phyloP scores from a whole-genome alignment of 768 basidiomycete species.

The Daedalea quercina region DNA sequence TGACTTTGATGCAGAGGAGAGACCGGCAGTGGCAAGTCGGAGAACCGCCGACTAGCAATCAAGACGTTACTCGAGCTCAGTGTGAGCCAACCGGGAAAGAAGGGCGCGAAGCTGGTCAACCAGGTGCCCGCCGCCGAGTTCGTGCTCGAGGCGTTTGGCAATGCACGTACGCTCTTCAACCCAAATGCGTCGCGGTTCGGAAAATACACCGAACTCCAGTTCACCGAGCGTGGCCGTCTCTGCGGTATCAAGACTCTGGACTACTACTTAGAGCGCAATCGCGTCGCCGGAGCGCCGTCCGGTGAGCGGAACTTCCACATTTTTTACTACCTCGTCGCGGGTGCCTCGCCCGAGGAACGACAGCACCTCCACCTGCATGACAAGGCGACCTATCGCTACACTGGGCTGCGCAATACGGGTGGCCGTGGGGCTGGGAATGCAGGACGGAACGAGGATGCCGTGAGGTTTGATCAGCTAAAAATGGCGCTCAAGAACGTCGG shows the following conservation, averaged over 20 bases:
- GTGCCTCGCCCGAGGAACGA: constrained; percentile 82
- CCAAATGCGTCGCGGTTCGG: constrained; percentile 95
- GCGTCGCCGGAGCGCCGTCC: constrained; percentile 81
- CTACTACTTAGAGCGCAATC: constrained; percentile 89
- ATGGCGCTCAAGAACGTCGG: constrained; percentile 90
- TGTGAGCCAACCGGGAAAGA: constrained; percentile 86
- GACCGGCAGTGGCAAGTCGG: constrained; percentile 91
- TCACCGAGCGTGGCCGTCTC: constrained; percentile 85
- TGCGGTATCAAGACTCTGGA: constrained; percentile 92
- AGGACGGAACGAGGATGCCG: constrained; percentile 72
- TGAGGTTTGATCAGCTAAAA: constrained; percentile 91
- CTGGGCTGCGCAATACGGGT: constrained; percentile 58
- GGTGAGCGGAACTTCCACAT: constrained; percentile 98
- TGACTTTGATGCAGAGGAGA: constrained; percentile 57
- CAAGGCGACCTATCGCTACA: constrained; percentile 78
- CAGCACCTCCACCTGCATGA: constrained; percentile 82
- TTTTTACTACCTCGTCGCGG: constrained; percentile 94
- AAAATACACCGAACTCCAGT: constrained; percentile 97
- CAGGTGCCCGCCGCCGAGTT: constrained; percentile 94
- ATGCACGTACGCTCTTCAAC: constrained; percentile 87
- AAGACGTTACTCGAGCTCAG: constrained; percentile 89
- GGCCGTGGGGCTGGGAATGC: constrained; percentile 33
- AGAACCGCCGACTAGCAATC: constrained; percentile 83
- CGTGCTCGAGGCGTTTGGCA: constrained; percentile 92
- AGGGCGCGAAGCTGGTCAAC: constrained; percentile 78